A percentile compares a stretch with the other conserved stretches of the same genome.
These are phyloP conservation scores for Colletotrichum plurivorum DNA, from an alignment of 2,329 filamentous ascomycete species.

Conservation along the genomic window DNA sequence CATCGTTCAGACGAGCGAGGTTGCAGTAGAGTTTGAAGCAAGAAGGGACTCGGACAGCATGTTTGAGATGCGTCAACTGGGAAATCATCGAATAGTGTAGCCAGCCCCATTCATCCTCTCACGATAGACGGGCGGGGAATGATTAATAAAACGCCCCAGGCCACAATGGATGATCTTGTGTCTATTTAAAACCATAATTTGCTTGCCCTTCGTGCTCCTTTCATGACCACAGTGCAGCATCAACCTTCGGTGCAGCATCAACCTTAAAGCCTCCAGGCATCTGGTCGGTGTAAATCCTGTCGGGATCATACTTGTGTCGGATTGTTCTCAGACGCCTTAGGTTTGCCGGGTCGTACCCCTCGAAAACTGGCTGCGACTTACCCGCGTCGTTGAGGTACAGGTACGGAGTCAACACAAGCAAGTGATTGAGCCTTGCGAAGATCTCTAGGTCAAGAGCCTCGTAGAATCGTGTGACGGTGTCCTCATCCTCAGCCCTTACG, in stretches of 20 bases:
- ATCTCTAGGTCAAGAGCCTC: background rate
- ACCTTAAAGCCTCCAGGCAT: conserved; percentile 19
- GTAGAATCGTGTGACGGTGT: background rate
- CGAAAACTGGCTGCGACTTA: conserved; percentile 20
- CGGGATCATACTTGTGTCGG: conserved; percentile 15
- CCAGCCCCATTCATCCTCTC: too few relatives aligned
- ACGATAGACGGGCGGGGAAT: too few relatives aligned
- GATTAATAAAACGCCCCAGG: too few relatives aligned
- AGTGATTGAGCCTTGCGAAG: background rate
- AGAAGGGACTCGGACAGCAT: too few relatives aligned
- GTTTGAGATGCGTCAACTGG: too few relatives aligned
- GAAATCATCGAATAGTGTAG: too few relatives aligned
- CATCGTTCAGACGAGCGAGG: too few relatives aligned
- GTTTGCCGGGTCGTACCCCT: conserved; percentile 10
- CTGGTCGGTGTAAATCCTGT: conserved; percentile 7
- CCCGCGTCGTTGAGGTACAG: conserved; percentile 21
- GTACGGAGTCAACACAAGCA: background rate
- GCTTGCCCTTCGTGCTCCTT: too few relatives aligned
- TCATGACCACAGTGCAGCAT: background rate
- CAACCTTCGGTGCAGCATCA: background rate
- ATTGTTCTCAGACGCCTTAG: conserved; percentile 9
- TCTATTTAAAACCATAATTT: too few relatives aligned
- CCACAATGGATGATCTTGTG: too few relatives aligned
- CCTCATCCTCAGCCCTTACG: background rate
- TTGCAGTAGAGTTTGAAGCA: too few relatives aligned